Base-by-base conservation (phyloP, 1,284 basidiomycete genomes). In the Pterulicium gracile region DNA sequence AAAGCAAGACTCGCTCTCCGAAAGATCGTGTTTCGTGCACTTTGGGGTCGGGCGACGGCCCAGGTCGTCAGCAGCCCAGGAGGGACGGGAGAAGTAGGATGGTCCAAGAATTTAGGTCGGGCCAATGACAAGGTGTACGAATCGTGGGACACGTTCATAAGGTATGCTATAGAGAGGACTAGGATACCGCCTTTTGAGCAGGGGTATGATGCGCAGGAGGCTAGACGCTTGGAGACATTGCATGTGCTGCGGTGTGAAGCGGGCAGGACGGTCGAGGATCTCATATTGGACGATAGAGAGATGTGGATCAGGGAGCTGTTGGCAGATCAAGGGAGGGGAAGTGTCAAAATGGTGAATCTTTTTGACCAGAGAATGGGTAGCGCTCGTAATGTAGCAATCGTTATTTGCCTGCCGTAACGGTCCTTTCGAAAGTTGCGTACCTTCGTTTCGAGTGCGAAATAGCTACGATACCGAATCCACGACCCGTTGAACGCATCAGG, bases 231-330 rank as follows among this genome's bases (percentile, higher is more conserved):
- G 1, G 64, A 62, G 47, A 55, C 64, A 18, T 57, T 72, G 21
- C 68, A 72, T 42, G 56, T 63, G 1, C 48, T 72, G 41, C 58
- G 68, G 20, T 67, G 66, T 50, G 48, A 68, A 10, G 43, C 67
- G 12, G 69, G 69, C 1, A 66, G 68, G 2, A 58, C 64, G 10
- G 54, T 69, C 3, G 69, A 72, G 51, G 64, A 60, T 47, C 50
- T 66, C 3, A 58, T 72, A 23, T 46, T 72, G 5, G 52, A 66
- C 12, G 68, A 70, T 52, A 57, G 68, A 24, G 50, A 60, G 32
- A 45, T 57, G 15, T 69, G 66, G 61, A 32, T 68, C 43, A 47
- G 50, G 36, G 62, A 67, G 45, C 52, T 56, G 19, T 47, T 65
- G 20, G 21, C 52, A 49, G 59, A 19, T 7, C 39, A 42, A 22